phyloP scores from a whole-genome alignment of 1,139 yeast genomes.

The Suhomyces chickasaworum region DNA sequence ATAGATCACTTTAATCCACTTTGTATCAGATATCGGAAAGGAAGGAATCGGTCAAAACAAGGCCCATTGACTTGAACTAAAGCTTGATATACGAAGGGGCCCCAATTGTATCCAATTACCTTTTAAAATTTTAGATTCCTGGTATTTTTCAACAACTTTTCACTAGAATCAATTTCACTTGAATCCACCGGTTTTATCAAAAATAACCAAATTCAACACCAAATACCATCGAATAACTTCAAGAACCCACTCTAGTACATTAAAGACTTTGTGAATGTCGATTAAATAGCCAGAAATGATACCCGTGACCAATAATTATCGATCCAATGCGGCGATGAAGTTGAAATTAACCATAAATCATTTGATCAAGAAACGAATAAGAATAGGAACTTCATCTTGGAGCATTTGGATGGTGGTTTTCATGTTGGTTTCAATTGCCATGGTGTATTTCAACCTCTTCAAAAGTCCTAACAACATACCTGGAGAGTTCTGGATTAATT shows the following conservation, averaged over 20 bases:
- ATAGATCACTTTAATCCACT: not conserved
- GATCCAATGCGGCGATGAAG: not conserved
- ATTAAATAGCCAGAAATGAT: too few relatives aligned
- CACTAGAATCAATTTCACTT: too few relatives aligned
- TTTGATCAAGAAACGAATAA: not conserved
- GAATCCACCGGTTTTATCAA: too few relatives aligned
- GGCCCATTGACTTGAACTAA: not conserved
- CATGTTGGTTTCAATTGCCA: not conserved
- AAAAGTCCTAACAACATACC: not conserved
- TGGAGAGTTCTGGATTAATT: constrained; percentile 11
- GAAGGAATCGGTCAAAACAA: not conserved
- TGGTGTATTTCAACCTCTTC: not conserved
- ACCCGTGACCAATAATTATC: not conserved
- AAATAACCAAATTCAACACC: too few relatives aligned
- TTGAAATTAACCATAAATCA: not conserved
- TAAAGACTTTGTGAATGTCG: too few relatives aligned
- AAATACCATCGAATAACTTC: too few relatives aligned
- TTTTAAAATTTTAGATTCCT: too few relatives aligned
- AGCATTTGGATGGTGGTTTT: not conserved
- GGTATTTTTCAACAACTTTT: too few relatives aligned
- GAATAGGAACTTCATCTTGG: not conserved
- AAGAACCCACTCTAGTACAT: too few relatives aligned
- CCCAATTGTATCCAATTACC: too few relatives aligned
- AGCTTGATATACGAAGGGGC: not conserved
- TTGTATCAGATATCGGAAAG: not conserved